A percentile compares a stretch with the other conserved stretches of the same genome.
These are phyloP conservation scores for Pichia paraexigua DNA, from an alignment of 805 yeast genomes.

Conservation along the genomic window DNA sequence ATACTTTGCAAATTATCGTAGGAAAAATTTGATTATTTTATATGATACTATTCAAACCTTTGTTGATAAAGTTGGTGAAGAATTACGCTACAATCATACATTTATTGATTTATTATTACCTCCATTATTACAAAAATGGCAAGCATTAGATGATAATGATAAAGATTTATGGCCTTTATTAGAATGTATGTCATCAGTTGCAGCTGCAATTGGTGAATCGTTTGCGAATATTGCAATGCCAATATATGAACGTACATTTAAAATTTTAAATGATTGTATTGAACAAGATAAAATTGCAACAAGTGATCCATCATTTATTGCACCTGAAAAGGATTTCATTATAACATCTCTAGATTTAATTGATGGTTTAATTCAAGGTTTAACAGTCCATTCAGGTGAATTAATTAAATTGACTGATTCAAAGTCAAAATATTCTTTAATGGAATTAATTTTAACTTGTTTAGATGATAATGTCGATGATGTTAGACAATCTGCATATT, in stretches of 20 bases:
- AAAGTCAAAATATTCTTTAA: slow-evolving; percentile 28
- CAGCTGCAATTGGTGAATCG: slow-evolving; percentile 74
- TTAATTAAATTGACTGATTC: slow-evolving; percentile 33
- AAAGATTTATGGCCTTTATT: slow-evolving; percentile 83
- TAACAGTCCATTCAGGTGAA: slow-evolving; percentile 54
- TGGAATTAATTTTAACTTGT: slow-evolving; percentile 59
- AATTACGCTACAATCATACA: slow-evolving; percentile 43
- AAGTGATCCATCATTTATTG: slow-evolving; percentile 56
- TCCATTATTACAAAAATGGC: slow-evolving; percentile 80
- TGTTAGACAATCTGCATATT: slow-evolving; percentile 90
- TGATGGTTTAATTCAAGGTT: slow-evolving; percentile 90
- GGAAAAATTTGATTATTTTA: slow-evolving; percentile 69
- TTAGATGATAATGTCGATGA: slow-evolving; percentile 72
- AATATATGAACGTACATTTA: slow-evolving; percentile 70
- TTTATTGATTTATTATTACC: slow-evolving; percentile 63
- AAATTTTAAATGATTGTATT: slow-evolving; percentile 61
- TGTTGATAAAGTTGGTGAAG: slow-evolving; percentile 65
- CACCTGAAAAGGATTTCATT: slow-evolving; percentile 85
- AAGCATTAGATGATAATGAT: slow-evolving; percentile 63
- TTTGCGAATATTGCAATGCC: slow-evolving; percentile 88
- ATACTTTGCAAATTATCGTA: slow-evolving; percentile 73
- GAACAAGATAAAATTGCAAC: slow-evolving; percentile 56
- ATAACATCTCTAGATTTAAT: slow-evolving; percentile 84
- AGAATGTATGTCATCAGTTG: slow-evolving; percentile 88
- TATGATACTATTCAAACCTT: slow-evolving; percentile 90